These are phyloP conservation scores for Cadophora sp. DNA, from an alignment of 2,329 filamentous ascomycete species.

Conservation along the genomic window DNA sequence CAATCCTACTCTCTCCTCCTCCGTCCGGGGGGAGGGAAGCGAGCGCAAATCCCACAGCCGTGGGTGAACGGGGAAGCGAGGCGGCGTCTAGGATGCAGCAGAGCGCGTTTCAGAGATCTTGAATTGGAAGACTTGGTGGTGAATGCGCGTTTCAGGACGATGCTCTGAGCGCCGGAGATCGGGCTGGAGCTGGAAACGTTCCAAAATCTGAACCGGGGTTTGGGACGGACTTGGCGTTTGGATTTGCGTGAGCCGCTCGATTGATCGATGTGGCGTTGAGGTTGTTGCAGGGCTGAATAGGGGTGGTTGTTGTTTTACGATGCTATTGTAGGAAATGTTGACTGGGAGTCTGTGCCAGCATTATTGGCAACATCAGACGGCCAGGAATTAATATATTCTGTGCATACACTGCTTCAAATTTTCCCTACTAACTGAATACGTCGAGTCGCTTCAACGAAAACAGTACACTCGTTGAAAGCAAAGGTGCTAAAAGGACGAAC, in stretches of 20 bases:
- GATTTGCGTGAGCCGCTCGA: constrained; percentile 8
- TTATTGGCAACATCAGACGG: too few relatives aligned
- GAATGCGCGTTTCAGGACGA: constrained; percentile 6
- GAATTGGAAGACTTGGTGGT: not conserved
- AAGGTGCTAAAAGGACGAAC: too few relatives aligned
- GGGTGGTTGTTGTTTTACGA: not conserved
- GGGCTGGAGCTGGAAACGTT: constrained; percentile 2
- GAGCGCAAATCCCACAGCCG: not conserved
- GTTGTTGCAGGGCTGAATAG: not conserved
- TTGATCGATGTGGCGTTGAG: not conserved
- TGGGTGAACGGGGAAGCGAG: not conserved
- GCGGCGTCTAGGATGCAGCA: constrained; percentile 8
- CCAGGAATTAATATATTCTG: too few relatives aligned
- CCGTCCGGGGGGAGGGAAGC: not conserved
- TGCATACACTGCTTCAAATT: too few relatives aligned
- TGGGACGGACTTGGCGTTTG: constrained; percentile 9
- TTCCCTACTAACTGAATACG: too few relatives aligned
- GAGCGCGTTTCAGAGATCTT: constrained; percentile 13
- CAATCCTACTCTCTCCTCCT: not conserved
- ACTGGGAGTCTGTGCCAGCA: not conserved
- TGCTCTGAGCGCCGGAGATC: constrained; percentile 7
- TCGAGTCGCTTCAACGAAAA: too few relatives aligned
- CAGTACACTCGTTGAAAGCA: too few relatives aligned
- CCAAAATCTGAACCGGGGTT: not conserved
- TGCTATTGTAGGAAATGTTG: not conserved